phyloP scores from a whole-genome alignment of 345 rosid species.

The Eucalyptus curtisii region DNA sequence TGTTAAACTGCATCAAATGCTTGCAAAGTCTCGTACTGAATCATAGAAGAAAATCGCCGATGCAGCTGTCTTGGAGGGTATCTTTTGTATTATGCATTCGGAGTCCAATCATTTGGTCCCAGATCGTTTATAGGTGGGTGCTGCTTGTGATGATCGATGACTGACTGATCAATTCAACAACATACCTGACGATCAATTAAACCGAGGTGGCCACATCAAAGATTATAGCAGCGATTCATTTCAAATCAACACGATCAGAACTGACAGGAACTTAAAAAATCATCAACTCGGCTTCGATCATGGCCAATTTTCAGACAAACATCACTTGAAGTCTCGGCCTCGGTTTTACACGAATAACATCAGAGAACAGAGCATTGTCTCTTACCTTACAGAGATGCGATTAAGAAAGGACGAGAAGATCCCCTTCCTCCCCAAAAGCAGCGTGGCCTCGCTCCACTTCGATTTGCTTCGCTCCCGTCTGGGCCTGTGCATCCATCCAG shows the following conservation, averaged over 20 bases:
- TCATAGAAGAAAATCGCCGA: not conserved
- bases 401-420: not conserved
- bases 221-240: not conserved
- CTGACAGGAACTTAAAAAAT: no score
- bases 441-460: not conserved
- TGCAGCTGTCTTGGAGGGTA: slow-evolving; percentile 31
- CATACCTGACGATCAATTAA: no score
- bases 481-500: not conserved
- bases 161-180: slow-evolving; percentile 28
- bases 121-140: slow-evolving; percentile 66
- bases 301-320: not conserved
- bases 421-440: not conserved
- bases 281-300: not conserved
- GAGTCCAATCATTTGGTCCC: slow-evolving; percentile 45
- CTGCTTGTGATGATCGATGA: slow-evolving; percentile 54
- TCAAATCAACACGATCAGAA: not conserved
- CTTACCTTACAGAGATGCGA: not conserved
- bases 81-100: slow-evolving; percentile 17
- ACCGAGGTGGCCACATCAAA: not conserved
- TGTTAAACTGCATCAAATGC: no score
- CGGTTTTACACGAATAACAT: not conserved
- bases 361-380: not conserved
- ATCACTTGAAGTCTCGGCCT: not conserved
- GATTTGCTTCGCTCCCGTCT: not conserved
- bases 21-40: no score